These are phyloP conservation scores for Thermothelomyces thermophilus DNA, from an alignment of 2,329 filamentous ascomycete genomes.

Conservation along the genomic window DNA sequence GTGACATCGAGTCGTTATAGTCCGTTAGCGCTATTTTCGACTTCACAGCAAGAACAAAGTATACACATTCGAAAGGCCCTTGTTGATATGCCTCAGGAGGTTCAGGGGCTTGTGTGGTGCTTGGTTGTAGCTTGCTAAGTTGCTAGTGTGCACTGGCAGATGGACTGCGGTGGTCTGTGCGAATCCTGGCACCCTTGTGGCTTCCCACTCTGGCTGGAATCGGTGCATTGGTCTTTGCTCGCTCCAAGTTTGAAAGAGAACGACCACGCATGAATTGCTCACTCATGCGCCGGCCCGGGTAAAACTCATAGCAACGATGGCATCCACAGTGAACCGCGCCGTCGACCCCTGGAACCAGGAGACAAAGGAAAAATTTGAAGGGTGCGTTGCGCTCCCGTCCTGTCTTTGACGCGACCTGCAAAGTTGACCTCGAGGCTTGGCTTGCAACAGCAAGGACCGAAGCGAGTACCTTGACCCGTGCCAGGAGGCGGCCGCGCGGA, in stretches of 20 bases:
- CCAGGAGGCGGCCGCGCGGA: conserved; percentile 80
- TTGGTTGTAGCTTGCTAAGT: no score
- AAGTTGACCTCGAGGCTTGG: not conserved
- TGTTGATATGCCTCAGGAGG: no score
- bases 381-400: conserved; percentile 37
- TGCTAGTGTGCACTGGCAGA: no score
- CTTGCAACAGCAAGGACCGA: conserved; percentile 61
- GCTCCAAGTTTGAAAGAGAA: not conserved
- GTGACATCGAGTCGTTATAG: no score
- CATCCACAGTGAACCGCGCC: conserved; percentile 9
- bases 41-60: no score
- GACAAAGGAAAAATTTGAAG: conserved; percentile 57
- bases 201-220: conserved; percentile 3
- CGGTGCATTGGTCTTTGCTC: not conserved
- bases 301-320: conserved; percentile 11
- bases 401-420: not conserved
- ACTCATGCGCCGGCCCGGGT: not conserved
- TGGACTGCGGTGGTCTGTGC: not conserved
- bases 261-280: no score
- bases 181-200: not conserved
- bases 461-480: conserved; percentile 95
- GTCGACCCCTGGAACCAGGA: conserved; percentile 50
- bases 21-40: no score
- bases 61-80: no score
- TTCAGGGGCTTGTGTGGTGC: no score